Conservation (phyloP, 495 filamentous ascomycete genomes). For the Penicillium canariense region DNA sequence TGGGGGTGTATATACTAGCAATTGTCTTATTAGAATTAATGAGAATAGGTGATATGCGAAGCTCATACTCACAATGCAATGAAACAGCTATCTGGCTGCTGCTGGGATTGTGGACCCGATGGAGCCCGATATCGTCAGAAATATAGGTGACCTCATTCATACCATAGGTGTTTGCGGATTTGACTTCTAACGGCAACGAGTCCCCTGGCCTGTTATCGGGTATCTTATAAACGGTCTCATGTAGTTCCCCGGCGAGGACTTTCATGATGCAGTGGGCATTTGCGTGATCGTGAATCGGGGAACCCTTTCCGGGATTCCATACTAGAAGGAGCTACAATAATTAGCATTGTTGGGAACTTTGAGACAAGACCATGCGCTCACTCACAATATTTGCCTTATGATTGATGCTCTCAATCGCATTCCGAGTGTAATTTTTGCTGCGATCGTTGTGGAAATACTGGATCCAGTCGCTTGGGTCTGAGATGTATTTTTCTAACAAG, state of each 20-base stretch:
- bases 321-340: slow-evolving; percentile 69
- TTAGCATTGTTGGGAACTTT: background rate
- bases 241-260: slow-evolving; percentile 54
- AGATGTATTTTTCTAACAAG: slow-evolving; percentile 30
- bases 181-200: slow-evolving; percentile 24
- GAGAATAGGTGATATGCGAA: background rate
- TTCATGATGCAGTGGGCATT: slow-evolving; percentile 74
- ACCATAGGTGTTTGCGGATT: slow-evolving; percentile 26
- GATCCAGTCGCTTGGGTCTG: slow-evolving; percentile 34
- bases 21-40: background rate
- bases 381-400: slow-evolving; percentile 36
- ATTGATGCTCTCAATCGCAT: slow-evolving; percentile 40
- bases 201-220: slow-evolving; percentile 43
- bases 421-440: slow-evolving; percentile 40
- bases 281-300: slow-evolving; percentile 82
- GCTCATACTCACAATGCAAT: slow-evolving; percentile 61
- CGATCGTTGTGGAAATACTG: slow-evolving; percentile 34
- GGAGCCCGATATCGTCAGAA: slow-evolving; percentile 75
- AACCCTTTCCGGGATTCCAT: slow-evolving; percentile 80
- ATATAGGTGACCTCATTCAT: slow-evolving; percentile 74
- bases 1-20: slow-evolving; percentile 27
- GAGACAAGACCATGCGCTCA: background rate
- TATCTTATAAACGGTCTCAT: slow-evolving; percentile 71
- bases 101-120: slow-evolving; percentile 73
- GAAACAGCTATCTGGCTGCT: slow-evolving; percentile 71